Base-by-base conservation (phyloP, 192 early-diverging fungal genomes). In the Geranomyces variabilis region DNA sequence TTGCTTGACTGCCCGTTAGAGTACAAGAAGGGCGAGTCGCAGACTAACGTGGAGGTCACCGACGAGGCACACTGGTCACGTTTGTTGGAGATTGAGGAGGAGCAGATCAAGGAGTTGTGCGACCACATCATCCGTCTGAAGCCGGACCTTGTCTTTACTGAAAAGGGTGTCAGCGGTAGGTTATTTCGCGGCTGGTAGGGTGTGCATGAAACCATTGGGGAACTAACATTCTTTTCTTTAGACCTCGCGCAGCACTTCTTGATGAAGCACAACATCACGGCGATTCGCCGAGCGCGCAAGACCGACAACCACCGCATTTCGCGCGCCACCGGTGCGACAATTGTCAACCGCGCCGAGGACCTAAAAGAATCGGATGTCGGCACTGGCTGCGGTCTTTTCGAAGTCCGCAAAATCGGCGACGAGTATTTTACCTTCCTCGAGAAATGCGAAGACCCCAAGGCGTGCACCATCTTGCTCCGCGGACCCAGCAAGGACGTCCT, bases 21-120 rank as follows among this genome's bases (percentile, higher is more conserved):
- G 80, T 99, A 99, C 91, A 99, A 99, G 84, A 99, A 99, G 89
- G 97, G 97, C 65, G 97, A 98, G 82, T 97, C 94, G 46, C 97
- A 99, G 83, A 99, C 97, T 31, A 93, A 96, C 76, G 95, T 97
- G 75, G 97, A 99, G 81, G 93, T 99, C 63, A 91, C 91, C 66
- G 93, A 96, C 80, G 97, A 99, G 77, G 84, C 88, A 31, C 95
- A 99, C 82, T 99, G 97, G 97, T 84, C 91, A 65, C 87, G 97
- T 31, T 87, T 99, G 49, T 81, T 99, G 75, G 90, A 98, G 80
- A 99, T 99, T 71, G 97, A 99, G 83, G 97, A 99, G 85, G 96
- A 99, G 83, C 97, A 99, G 83, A 85, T 99, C 82, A 95, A 95
- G 87, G 79, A 83, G 71, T 90, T 99, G 86, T 97, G 95, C 79